Conservation (phyloP, 176 grass and related monocot species). For the Alopecurus myosuroides region DNA sequence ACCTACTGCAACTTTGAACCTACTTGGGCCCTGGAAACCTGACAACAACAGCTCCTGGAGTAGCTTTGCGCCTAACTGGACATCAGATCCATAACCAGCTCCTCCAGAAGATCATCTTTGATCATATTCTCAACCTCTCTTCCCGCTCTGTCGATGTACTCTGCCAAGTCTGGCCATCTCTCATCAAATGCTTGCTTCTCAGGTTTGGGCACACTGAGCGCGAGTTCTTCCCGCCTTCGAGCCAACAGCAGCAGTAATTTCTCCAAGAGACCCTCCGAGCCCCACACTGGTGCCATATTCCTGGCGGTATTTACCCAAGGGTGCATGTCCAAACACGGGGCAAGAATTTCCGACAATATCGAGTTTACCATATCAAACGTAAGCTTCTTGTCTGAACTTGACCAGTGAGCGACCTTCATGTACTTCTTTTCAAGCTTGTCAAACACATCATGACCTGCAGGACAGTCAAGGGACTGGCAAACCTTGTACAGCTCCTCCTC, state of each 20-base stretch:
- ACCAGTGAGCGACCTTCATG: conserved; percentile 44
- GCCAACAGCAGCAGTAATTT: conserved; percentile 49
- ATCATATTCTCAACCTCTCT: conserved; percentile 75
- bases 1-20: not conserved
- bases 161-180: conserved; percentile 54
- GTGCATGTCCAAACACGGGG: conserved; percentile 62
- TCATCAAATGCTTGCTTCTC: conserved; percentile 38
- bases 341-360: conserved; percentile 64
- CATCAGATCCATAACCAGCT: conserved; percentile 46
- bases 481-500: conserved; percentile 45
- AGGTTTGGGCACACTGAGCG: conserved; percentile 4
- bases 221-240: conserved; percentile 34
- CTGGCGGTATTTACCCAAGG: conserved; percentile 47
- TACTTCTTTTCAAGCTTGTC: conserved; percentile 87
- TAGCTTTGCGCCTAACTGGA: conserved; percentile 20
- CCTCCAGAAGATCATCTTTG: conserved; percentile 69
- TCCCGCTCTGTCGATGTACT: conserved; percentile 48
- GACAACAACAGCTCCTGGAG: not conserved
- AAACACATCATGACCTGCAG: conserved; percentile 51
- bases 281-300: conserved; percentile 61
- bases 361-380: conserved; percentile 73
- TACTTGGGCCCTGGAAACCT: conserved; percentile 7
- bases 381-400: conserved; percentile 61
- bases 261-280: conserved; percentile 71
- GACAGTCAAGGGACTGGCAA: conserved; percentile 48